A percentile compares a stretch with the other conserved stretches of the same genome.
These are phyloP conservation scores for Eucalyptus cloeziana DNA, from an alignment of 345 rosid species.

Conservation along the genomic window DNA sequence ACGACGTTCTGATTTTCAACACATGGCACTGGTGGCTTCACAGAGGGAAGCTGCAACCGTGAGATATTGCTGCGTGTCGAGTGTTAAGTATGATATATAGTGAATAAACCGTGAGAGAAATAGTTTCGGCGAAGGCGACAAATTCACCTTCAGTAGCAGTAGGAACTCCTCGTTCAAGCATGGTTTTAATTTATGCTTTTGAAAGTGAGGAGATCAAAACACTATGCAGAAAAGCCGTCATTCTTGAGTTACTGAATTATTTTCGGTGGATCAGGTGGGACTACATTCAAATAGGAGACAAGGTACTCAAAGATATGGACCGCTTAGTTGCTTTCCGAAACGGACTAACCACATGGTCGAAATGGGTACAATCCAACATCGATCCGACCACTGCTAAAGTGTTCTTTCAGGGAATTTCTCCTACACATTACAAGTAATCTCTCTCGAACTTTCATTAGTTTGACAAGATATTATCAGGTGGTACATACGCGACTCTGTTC, in stretches of 20 bases:
- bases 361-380: conserved; percentile 38
- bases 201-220: not conserved
- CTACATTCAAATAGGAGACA: conserved; percentile 22
- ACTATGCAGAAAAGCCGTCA: not conserved
- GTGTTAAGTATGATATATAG: not conserved
- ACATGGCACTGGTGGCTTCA: conserved; percentile 78
- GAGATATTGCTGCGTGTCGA: not conserved
- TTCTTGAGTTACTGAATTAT: not conserved
- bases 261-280: conserved; percentile 32
- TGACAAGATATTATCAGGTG: not conserved
- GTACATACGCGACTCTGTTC: not conserved
- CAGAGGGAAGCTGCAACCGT: conserved; percentile 45
- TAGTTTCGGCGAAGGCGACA: not conserved
- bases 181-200: not conserved
- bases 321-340: conserved; percentile 34
- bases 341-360: conserved; percentile 43
- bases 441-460: not conserved
- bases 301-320: conserved; percentile 38
- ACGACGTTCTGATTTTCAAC: conserved; percentile 38
- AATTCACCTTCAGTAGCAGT: not conserved
- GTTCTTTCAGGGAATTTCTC: conserved; percentile 49
- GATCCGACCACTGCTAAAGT: conserved; percentile 25
- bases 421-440: conserved; percentile 39
- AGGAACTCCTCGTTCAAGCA: not conserved
- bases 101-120: not conserved